phyloP scores from a whole-genome alignment of 192 early-diverging fungal species.

The Piromyces finnis region DNA sequence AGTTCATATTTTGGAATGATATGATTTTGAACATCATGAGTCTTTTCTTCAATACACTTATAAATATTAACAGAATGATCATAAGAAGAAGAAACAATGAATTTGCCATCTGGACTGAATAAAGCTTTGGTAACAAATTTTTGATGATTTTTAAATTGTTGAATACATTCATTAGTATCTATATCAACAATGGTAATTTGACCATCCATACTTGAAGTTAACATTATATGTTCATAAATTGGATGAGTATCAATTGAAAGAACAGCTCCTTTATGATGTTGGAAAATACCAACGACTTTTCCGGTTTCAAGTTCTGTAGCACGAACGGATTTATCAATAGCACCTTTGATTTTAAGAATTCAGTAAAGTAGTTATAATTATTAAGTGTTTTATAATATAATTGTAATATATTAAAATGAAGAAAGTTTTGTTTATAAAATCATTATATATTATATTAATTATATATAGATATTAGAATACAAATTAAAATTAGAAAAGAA shows the following conservation, averaged over 20 bases:
- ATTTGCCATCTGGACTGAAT: conserved; percentile 37
- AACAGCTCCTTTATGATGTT: conserved; percentile 34
- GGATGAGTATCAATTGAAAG: conserved; percentile 49
- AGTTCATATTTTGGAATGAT: conserved; percentile 5
- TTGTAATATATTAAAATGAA: no score
- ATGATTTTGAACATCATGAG: background rate
- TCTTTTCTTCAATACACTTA: background rate
- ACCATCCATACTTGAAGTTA: conserved; percentile 15
- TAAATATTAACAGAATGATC: conserved; percentile 52
- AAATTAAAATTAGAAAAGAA: no score
- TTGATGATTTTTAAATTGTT: conserved; percentile 45
- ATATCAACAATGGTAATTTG: conserved; percentile 13
- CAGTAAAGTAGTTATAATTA: no score
- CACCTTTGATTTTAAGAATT: conserved; percentile 21
- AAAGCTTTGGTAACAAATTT: conserved; percentile 46
- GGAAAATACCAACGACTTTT: conserved; percentile 12
- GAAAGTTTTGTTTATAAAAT: no score
- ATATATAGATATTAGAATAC: no score
- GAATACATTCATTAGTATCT: conserved; percentile 14
- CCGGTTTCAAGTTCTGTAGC: conserved; percentile 20
- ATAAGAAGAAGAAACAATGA: conserved; percentile 45
- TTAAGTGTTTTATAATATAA: no score
- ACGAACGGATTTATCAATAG: conserved; percentile 42
- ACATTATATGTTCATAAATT: background rate
- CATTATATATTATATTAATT: no score